phyloP scores from a whole-genome alignment of 2,329 filamentous ascomycete genomes.

The Nemania sp. region DNA sequence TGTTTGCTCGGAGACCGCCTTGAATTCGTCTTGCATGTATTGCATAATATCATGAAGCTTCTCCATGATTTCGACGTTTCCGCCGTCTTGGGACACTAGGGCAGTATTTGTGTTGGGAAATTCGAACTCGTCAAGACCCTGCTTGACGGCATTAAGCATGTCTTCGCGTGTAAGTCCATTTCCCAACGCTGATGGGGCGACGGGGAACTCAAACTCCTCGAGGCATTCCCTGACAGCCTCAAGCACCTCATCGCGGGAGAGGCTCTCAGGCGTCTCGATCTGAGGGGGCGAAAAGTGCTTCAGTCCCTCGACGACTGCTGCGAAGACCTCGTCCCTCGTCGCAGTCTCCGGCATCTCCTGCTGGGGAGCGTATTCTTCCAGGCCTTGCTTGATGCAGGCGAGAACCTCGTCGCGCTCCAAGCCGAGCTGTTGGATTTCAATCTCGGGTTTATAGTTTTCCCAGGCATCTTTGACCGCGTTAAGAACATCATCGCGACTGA shows the following conservation, averaged over 20 bases:
- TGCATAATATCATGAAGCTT: constrained; percentile 69
- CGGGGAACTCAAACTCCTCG: constrained; percentile 79
- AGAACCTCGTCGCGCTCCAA: constrained; percentile 90
- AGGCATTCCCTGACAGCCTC: constrained; percentile 84
- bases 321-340: constrained; percentile 82
- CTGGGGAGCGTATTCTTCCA: constrained; percentile 71
- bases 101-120: constrained; percentile 43
- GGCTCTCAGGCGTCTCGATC: constrained; percentile 67
- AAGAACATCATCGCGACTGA: constrained; percentile 82
- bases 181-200: constrained; percentile 59
- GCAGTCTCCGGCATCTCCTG: constrained; percentile 62
- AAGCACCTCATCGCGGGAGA: constrained; percentile 83
- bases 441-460: constrained; percentile 93
- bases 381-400: constrained; percentile 81
- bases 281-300: constrained; percentile 78
- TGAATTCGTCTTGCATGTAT: constrained; percentile 63
- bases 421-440: constrained; percentile 87
- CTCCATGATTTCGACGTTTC: constrained; percentile 56
- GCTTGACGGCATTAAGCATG: constrained; percentile 66
- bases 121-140: constrained; percentile 55
- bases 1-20: constrained; percentile 62
- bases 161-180: constrained; percentile 64
- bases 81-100: constrained; percentile 47
- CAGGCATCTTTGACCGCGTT: constrained; percentile 87
- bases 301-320: constrained; percentile 82